Percentiles rank a stretch among this genome's conserved stretches.
Conservation (phyloP, 345 rosid genomes). For the Eucalyptus curtisii region DNA sequence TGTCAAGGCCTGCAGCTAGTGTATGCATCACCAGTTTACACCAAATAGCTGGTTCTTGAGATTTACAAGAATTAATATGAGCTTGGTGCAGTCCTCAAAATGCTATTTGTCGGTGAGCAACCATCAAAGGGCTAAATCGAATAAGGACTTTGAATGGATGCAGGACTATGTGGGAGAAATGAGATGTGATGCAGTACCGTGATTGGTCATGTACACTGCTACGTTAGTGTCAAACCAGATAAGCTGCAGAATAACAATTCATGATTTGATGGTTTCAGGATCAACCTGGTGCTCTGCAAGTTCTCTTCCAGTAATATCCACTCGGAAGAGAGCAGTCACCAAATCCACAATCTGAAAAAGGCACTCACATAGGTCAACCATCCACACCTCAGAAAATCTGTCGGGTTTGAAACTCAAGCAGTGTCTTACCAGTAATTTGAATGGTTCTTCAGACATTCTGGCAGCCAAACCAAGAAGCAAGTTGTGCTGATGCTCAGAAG, state of each 20-base stretch:
- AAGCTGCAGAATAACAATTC: too few species aligned
- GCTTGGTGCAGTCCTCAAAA: background rate
- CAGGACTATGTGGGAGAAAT: background rate
- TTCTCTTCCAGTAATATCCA: constrained; percentile 73
- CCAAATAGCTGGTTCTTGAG: background rate
- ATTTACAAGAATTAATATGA: background rate
- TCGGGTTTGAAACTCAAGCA: background rate
- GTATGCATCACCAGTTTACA: background rate
- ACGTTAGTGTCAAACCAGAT: background rate
- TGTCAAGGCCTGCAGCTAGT: background rate
- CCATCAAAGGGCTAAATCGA: background rate
- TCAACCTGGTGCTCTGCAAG: background rate
- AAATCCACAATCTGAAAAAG: constrained; percentile 72
- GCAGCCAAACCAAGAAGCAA: background rate
- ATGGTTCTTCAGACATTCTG: background rate
- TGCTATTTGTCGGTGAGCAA: background rate
- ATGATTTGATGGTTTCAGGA: background rate
- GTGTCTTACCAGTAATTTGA: background rate
- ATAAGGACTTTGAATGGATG: background rate
- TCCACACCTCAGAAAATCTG: background rate
- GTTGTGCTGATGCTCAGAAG: background rate
- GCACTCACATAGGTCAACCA: background rate
- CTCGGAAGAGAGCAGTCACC: constrained; percentile 72
- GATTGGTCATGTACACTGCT: background rate
- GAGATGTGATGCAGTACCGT: background rate